phyloP scores from a whole-genome alignment of 2,329 filamentous ascomycete species.

The Verticillium tricorpus region DNA sequence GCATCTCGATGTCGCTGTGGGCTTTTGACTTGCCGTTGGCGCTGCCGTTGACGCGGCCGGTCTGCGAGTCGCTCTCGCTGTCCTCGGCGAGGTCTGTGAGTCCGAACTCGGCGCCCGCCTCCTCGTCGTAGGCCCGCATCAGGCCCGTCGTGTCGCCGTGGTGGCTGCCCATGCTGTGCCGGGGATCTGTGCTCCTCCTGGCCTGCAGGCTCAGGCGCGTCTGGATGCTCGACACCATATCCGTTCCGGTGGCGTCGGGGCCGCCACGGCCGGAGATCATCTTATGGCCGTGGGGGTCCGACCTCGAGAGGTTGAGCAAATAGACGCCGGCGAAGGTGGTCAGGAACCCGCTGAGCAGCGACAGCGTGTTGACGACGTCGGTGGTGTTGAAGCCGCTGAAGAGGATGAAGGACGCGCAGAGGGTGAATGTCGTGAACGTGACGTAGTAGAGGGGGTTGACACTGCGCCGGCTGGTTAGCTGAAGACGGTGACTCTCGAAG shows the following conservation, averaged over 20 bases:
- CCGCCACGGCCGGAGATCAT: slow-evolving; percentile 57
- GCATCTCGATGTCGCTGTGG: slow-evolving; percentile 44
- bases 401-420: slow-evolving; percentile 92
- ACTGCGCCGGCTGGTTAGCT: slow-evolving; percentile 37
- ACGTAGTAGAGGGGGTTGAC: slow-evolving; percentile 98
- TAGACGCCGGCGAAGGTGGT: slow-evolving; percentile 95
- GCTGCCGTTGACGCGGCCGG: slow-evolving; percentile 31
- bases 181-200: slow-evolving; percentile 66
- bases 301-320: slow-evolving; percentile 88
- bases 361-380: slow-evolving; percentile 86
- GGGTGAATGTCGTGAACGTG: slow-evolving; percentile 90
- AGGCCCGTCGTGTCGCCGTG: slow-evolving; percentile 73
- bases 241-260: slow-evolving; percentile 80
- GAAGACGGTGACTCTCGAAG: not conserved
- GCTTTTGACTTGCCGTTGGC: slow-evolving; percentile 35
- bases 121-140: slow-evolving; percentile 86
- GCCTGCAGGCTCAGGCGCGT: slow-evolving; percentile 93
- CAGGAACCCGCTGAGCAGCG: slow-evolving; percentile 86
- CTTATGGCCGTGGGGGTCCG: slow-evolving; percentile 76
- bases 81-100: slow-evolving; percentile 77
- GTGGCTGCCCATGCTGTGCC: slow-evolving; percentile 60
- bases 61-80: slow-evolving; percentile 55
- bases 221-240: slow-evolving; percentile 83
- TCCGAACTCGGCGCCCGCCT: slow-evolving; percentile 68
- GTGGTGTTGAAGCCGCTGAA: slow-evolving; percentile 96